A percentile compares a stretch with the other conserved stretches of the same genome.
Evolutionary conservation across 257 asterid genomes (phyloP).

Genomic region (Plantago elongata): DNA sequence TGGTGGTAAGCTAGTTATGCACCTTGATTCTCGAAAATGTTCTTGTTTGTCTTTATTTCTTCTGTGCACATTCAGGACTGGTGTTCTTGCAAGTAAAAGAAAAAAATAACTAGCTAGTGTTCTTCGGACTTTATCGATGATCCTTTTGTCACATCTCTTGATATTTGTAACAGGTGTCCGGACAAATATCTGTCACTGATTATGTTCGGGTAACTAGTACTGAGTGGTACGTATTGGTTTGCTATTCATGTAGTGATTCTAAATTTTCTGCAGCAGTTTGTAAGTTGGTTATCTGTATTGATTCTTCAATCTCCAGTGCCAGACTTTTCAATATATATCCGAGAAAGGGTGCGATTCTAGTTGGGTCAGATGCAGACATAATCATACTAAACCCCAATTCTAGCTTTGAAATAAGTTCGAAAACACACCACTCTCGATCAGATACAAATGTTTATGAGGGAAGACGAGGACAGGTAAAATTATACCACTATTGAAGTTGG

Average conservation of each 20-base stretch:
- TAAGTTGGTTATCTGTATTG: conserved; percentile 21
- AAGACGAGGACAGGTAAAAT: conserved; percentile 64
- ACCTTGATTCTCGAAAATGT: conserved; percentile 3
- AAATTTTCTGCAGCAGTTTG: conserved; percentile 1
- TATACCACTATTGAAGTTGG: not conserved
- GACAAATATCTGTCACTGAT: conserved; percentile 73
- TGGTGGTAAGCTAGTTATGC: conserved; percentile 69
- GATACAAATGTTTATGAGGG: conserved; percentile 94
- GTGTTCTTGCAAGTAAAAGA: not conserved
- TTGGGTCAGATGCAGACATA: conserved; percentile 92
- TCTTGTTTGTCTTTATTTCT: not conserved
- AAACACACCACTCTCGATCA: conserved; percentile 72
- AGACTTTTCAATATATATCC: conserved; percentile 88
- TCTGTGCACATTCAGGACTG: not conserved
- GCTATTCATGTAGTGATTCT: not conserved
- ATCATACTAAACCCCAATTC: conserved; percentile 86
- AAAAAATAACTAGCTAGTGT: too few species aligned
- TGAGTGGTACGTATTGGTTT: conserved; percentile 56
- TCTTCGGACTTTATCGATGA: not conserved
- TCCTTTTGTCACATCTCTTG: conserved; percentile 2
- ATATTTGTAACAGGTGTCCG: conserved; percentile 55
- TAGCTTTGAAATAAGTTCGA: conserved; percentile 68
- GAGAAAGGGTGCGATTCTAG: conserved; percentile 83
- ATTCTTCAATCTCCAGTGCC: conserved; percentile 51
- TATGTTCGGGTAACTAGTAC: conserved; percentile 83